These are phyloP conservation scores for Tilletia horrida DNA, from an alignment of 1,284 basidiomycete species.

Conservation along the genomic window DNA sequence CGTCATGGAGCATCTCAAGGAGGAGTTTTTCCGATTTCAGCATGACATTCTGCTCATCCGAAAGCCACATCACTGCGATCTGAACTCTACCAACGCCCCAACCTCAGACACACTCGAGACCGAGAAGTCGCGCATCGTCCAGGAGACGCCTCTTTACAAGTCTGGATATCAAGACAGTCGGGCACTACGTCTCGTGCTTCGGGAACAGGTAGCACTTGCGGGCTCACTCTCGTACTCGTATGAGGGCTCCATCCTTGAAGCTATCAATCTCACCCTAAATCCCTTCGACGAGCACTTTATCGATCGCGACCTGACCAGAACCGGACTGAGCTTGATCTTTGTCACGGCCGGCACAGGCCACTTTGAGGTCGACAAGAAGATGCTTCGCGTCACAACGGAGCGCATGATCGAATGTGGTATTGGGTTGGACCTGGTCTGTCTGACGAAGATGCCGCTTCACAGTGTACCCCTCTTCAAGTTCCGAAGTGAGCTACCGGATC, in stretches of 20 bases:
- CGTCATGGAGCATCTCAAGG: conserved; percentile 79
- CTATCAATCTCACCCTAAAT: conserved; percentile 86
- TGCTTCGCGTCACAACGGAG: conserved; percentile 86
- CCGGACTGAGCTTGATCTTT: conserved; percentile 77
- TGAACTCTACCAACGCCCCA: conserved; percentile 38
- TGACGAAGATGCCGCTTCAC: conserved; percentile 89
- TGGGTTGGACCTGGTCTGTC: conserved; percentile 79
- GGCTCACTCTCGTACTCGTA: conserved; percentile 81
- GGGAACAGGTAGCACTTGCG: conserved; percentile 43
- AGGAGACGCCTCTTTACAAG: conserved; percentile 6
- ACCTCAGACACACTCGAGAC: conserved; percentile 38
- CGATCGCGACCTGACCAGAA: conserved; percentile 89
- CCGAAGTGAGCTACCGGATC: conserved; percentile 27
- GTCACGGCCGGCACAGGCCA: conserved; percentile 93
- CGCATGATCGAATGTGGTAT: conserved; percentile 94
- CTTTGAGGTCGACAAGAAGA: conserved; percentile 84
- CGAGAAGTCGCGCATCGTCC: conserved; percentile 5
- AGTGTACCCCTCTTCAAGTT: conserved; percentile 62
- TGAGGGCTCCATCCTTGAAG: conserved; percentile 90
- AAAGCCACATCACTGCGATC: conserved; percentile 25
- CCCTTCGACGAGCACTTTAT: conserved; percentile 93
- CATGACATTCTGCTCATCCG: conserved; percentile 51
- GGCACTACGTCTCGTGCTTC: conserved; percentile 23
- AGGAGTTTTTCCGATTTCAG: conserved; percentile 58
- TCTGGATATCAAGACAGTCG: conserved; percentile 11